A percentile compares a stretch with the other conserved stretches of the same genome.
phyloP scores from a whole-genome alignment of 2,329 filamentous ascomycete genomes.

The Esteya vermicola region DNA sequence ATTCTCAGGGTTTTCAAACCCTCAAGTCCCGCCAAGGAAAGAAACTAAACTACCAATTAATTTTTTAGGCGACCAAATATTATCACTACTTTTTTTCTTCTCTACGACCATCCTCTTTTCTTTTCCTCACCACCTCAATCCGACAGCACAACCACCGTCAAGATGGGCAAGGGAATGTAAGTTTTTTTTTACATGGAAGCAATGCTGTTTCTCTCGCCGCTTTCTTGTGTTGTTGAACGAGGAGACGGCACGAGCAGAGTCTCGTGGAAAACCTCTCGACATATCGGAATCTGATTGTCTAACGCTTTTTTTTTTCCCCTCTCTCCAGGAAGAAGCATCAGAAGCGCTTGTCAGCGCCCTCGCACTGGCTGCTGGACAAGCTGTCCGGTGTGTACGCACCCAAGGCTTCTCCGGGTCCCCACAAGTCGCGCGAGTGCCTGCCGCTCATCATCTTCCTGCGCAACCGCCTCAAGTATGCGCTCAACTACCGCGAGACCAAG shows the following conservation, averaged over 20 bases:
- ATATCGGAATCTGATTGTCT: too few species aligned
- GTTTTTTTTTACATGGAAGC: too few species aligned
- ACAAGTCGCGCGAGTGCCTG: slow-evolving; percentile 99
- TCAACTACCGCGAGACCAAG: slow-evolving; percentile 96
- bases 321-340: slow-evolving; percentile 85
- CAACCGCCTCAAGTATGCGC: slow-evolving; percentile 95
- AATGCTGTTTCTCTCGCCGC: neutral
- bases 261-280: too few species aligned
- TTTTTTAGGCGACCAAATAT: neutral
- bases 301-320: neutral
- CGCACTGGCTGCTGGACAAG: slow-evolving; percentile 99
- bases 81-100: neutral
- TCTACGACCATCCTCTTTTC: slow-evolving; percentile 6
- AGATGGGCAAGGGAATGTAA: slow-evolving; percentile 40
- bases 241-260: too few species aligned
- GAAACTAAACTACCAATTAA: slow-evolving; percentile 1
- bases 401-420: slow-evolving; percentile 68
- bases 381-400: slow-evolving; percentile 80
- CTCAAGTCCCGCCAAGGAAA: neutral
- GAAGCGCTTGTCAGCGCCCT: slow-evolving; percentile 98
- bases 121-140: slow-evolving; percentile 18
- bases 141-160: slow-evolving; percentile 21
- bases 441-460: slow-evolving; percentile 98
- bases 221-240: neutral
- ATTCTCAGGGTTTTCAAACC: slow-evolving; percentile 2